Conservation (phyloP, 1,139 yeast genomes). For the Diutina catenulata region DNA sequence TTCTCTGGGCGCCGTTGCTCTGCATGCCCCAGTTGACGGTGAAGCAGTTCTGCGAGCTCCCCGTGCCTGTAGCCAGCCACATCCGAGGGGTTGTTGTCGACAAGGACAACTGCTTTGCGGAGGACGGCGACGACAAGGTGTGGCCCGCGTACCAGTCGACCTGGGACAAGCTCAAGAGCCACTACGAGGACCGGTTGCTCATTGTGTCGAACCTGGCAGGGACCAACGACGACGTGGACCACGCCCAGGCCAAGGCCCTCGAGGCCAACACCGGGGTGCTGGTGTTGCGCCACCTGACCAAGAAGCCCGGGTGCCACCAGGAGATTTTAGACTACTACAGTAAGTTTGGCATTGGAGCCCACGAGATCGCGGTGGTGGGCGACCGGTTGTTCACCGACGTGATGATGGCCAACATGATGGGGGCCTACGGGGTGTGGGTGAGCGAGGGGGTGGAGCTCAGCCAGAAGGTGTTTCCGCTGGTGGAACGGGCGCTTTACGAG, state of each 20-base stretch:
- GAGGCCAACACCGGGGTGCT: conserved; percentile 63
- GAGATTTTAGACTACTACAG: conserved; percentile 57
- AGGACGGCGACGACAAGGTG: conserved; percentile 67
- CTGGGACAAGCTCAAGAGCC: conserved; percentile 43
- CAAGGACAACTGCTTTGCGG: conserved; percentile 91
- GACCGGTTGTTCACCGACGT: conserved; percentile 87
- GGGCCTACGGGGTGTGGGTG: conserved; percentile 77
- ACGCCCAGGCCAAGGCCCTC: conserved; percentile 50
- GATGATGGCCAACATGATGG: conserved; percentile 91
- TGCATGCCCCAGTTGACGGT: conserved; percentile 60
- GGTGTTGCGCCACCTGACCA: conserved; percentile 66
- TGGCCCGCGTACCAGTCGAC: conserved; percentile 61
- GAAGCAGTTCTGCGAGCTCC: conserved; percentile 53
- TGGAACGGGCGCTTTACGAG: conserved; percentile 37
- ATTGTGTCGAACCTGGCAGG: conserved; percentile 95
- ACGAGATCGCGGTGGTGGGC: conserved; percentile 76
- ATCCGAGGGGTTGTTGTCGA: conserved; percentile 81
- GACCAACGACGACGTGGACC: conserved; percentile 56
- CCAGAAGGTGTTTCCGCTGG: conserved; percentile 33
- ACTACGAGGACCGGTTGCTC: conserved; percentile 50
- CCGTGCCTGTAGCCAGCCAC: conserved; percentile 32
- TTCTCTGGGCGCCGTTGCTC: conserved; percentile 51
- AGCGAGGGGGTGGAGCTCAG: conserved; percentile 60
- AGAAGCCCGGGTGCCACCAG: conserved; percentile 80
- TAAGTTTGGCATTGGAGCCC: conserved; percentile 35